phyloP scores from a whole-genome alignment of 2,329 filamentous ascomycete genomes.

The Trichoderma sp. region DNA sequence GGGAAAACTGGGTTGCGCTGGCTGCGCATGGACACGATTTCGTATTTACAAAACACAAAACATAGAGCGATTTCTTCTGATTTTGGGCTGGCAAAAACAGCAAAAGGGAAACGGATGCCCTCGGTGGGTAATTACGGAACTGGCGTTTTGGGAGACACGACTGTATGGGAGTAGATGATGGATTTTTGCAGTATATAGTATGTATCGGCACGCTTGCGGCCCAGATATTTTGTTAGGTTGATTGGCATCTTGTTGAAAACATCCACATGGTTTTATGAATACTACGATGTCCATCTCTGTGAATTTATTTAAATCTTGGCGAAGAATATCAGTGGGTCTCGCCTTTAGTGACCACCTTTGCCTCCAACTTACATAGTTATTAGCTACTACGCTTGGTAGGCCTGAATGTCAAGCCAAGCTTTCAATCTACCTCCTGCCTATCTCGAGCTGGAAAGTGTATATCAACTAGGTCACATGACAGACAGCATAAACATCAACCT shows the following conservation, averaged over 20 bases:
- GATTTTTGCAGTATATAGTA: background rate
- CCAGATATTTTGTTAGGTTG: background rate
- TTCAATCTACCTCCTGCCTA: too few relatives aligned
- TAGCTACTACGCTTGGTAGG: too few relatives aligned
- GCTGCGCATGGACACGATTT: background rate
- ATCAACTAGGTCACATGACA: background rate
- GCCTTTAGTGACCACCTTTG: too few relatives aligned
- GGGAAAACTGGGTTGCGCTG: background rate
- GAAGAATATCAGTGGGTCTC: background rate
- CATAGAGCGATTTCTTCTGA: conserved; percentile 17
- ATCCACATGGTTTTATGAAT: background rate
- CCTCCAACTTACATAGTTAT: too few relatives aligned
- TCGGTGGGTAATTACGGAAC: background rate
- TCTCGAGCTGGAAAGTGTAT: background rate
- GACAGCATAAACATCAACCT: background rate
- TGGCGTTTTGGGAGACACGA: conserved; percentile 2
- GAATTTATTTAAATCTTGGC: background rate
- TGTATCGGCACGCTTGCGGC: background rate
- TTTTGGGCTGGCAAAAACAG: background rate
- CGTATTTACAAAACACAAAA: conserved; percentile 2
- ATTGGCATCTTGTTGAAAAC: background rate
- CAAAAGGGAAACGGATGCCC: conserved; percentile 9
- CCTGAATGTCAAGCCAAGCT: too few relatives aligned
- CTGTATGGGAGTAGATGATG: background rate
- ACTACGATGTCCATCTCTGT: background rate